Conservation (phyloP, 192 early-diverging fungal genomes). For the Backusella westeae region DNA sequence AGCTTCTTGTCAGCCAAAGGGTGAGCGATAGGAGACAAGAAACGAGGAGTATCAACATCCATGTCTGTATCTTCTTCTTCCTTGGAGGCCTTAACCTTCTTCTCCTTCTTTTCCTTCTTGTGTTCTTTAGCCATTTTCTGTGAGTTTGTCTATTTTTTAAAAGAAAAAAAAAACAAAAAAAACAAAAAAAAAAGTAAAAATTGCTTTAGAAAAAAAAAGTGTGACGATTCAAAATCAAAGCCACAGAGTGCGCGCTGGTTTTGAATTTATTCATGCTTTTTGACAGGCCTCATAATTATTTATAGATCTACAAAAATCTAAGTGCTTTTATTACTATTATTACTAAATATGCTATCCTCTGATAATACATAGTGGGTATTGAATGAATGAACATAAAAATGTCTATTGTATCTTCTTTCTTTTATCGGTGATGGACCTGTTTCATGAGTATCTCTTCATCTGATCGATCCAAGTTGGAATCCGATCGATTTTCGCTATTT, state of each 20-base stretch:
- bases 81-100: conserved; percentile 41
- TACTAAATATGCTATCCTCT: no score
- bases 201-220: conserved; percentile 6
- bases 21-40: conserved; percentile 69
- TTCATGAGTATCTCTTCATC: background rate
- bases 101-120: conserved; percentile 58
- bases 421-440: background rate
- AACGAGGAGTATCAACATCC: conserved; percentile 49
- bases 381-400: no score
- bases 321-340: no score
- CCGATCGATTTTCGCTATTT: background rate
- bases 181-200: background rate
- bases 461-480: background rate
- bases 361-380: no score
- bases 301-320: no score
- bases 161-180: background rate
- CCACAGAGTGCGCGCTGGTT: background rate
- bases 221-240: conserved; percentile 5
- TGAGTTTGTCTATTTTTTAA: background rate
- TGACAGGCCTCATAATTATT: background rate
- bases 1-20: conserved; percentile 84
- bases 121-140: conserved; percentile 42
- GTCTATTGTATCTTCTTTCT: background rate
- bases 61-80: conserved; percentile 47
- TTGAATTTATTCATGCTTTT: background rate